Percentiles rank a stretch among this genome's conserved stretches.
Conservation (phyloP, 805 yeast genomes). For the Candida namnaoensis region DNA sequence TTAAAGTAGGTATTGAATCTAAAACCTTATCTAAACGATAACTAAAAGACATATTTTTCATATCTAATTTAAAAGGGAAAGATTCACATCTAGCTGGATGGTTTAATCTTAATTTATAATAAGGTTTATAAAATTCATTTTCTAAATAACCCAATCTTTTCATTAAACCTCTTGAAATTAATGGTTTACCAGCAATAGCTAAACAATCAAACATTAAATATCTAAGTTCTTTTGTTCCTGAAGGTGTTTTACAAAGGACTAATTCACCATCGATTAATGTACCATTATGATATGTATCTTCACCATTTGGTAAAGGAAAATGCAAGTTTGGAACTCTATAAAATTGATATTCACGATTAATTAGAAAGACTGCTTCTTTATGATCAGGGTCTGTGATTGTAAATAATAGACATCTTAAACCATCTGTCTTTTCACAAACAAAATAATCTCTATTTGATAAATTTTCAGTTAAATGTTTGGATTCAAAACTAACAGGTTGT, state of each 20-base stretch:
- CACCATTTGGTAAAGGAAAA: slow-evolving; percentile 55
- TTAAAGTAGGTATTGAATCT: slow-evolving; percentile 57
- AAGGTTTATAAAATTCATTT: slow-evolving; percentile 75
- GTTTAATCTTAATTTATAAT: slow-evolving; percentile 53
- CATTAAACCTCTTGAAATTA: slow-evolving; percentile 64
- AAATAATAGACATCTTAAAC: slow-evolving; percentile 74
- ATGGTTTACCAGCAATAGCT: slow-evolving; percentile 66
- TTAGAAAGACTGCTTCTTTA: slow-evolving; percentile 83
- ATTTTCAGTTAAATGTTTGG: slow-evolving; percentile 57
- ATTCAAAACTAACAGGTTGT: slow-evolving; percentile 88
- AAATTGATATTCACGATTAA: slow-evolving; percentile 85
- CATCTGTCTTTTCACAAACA: slow-evolving; percentile 96
- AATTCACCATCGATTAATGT: slow-evolving; percentile 92
- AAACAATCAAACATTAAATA: slow-evolving; percentile 89
- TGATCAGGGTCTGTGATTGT: slow-evolving; percentile 55
- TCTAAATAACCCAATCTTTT: slow-evolving; percentile 84
- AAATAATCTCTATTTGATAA: slow-evolving; percentile 69
- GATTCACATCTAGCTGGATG: slow-evolving; percentile 67
- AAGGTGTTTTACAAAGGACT: slow-evolving; percentile 58
- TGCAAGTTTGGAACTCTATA: slow-evolving; percentile 76
- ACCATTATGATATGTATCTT: slow-evolving; percentile 67
- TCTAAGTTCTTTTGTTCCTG: slow-evolving; percentile 56
- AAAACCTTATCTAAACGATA: slow-evolving; percentile 73
- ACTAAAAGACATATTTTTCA: slow-evolving; percentile 83
- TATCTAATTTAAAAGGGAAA: slow-evolving; percentile 79